Evolutionary conservation across 305 asterid species (phyloP).

Genomic region (Lippia alba): DNA sequence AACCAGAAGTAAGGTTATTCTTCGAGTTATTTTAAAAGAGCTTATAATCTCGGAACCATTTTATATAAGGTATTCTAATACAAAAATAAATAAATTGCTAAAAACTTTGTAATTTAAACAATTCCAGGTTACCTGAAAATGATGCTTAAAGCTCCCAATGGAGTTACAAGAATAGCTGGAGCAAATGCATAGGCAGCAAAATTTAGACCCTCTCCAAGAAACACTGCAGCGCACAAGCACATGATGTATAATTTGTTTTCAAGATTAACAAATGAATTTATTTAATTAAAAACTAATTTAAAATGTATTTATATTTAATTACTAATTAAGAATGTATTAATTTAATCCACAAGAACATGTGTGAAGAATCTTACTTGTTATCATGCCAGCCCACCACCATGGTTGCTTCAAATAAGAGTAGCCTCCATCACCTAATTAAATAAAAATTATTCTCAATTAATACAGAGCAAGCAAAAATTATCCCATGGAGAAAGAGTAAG

Average conservation of each 20-base stretch:
- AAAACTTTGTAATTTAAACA: no score
- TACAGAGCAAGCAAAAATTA: background rate
- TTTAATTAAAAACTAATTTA: no score
- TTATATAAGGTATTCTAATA: no score
- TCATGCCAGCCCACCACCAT: conserved; percentile 85
- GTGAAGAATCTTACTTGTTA: conserved; percentile 53
- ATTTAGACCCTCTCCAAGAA: conserved; percentile 78
- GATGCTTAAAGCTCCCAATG: conserved; percentile 89
- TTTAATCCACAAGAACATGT: conserved; percentile 7
- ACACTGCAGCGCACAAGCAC: conserved; percentile 54
- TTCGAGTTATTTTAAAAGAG: no score
- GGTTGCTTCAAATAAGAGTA: conserved; percentile 70
- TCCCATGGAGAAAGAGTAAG: background rate
- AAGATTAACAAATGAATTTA: no score
- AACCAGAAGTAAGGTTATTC: no score
- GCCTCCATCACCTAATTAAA: conserved; percentile 76
- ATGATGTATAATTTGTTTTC: background rate
- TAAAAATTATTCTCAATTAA: background rate
- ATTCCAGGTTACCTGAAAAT: conserved; percentile 68
- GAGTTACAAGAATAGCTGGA: conserved; percentile 88
- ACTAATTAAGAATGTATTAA: background rate
- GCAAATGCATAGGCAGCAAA: conserved; percentile 95
- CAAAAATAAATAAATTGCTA: no score
- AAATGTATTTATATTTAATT: background rate
- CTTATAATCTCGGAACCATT: no score